Evolutionary conservation across 1,284 basidiomycete species (phyloP), one percentile per base, ranked within the genome.

Genomic region (Leccinum subfulvum): DNA sequence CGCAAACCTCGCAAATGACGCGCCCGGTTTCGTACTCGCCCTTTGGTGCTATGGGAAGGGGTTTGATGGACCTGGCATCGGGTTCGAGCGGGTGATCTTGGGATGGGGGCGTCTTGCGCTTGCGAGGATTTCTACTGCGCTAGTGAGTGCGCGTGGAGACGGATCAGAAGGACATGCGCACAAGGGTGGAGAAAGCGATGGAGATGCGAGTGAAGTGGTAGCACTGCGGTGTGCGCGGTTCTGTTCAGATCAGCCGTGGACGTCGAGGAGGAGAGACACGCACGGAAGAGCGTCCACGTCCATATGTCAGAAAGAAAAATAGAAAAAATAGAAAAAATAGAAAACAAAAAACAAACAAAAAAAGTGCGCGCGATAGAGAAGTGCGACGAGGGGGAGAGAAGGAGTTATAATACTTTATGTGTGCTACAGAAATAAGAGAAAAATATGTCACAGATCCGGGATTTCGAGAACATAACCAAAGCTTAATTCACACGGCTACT

Each of bases 1-100:
- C 82, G 70, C 89, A 91, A 3, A 79, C 76, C 63, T 85, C 83
- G 74, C 89, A 91, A 59, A 81, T 80, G 64, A 90, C 83, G 59
- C 81, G 81, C 10, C 88, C 87, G 2, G 83, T 80, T 67, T 84
- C 82, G 76, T 81, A 82, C 69, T 84, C 81, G 71, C 77, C 78
- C 54, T 77, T 74, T 35, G 76, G 70, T 13, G 72, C 57, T 41
- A 67, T 51, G 39, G 72, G 66, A 23, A 65, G 65, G 49, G 58
- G 63, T 9, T 61, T 63, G 57, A 65, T 58, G 23, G 59, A 57
- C 49, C 63, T 69, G 41, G 65, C 30, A 56, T 64, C 68, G 8
- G 62, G 61, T 13, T 70, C 68, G 9, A 69, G 65, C 10, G 67
- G 65, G 57, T 58, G 68, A 59, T 67, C 71, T 26, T 67, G 69